Evolutionary conservation across 305 asterid species (phyloP).

Genomic region (Fraxinus velutina): DNA sequence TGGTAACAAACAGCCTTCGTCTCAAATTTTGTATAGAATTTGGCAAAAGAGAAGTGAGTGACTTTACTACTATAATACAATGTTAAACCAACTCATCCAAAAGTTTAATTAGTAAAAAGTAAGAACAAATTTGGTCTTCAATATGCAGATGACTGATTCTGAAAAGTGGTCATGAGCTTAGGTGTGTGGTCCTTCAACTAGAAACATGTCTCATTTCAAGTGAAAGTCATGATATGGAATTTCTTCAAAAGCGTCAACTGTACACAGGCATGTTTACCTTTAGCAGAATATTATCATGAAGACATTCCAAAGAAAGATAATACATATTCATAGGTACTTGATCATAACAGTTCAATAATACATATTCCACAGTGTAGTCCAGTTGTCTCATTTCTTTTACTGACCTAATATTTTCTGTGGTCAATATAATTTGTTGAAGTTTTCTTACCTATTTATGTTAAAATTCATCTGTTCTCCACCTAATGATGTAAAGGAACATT

Average conservation of each 20-base stretch:
- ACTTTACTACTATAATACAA: no score
- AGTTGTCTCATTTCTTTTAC: not conserved
- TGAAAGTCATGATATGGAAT: not conserved
- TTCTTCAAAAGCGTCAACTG: constrained; percentile 3
- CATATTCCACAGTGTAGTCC: constrained; percentile 5
- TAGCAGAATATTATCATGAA: not conserved
- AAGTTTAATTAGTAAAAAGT: not conserved
- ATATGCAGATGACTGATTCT: constrained; percentile 12
- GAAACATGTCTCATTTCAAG: constrained; percentile 11
- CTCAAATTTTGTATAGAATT: no score
- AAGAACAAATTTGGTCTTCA: not conserved
- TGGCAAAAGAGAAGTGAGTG: not conserved
- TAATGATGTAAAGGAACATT: no score
- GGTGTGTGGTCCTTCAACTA: constrained; percentile 20
- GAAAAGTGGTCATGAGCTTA: constrained; percentile 13
- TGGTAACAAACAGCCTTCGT: not conserved
- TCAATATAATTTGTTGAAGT: not conserved
- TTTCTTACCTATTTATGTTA: not conserved
- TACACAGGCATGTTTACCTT: not conserved
- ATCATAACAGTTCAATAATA: constrained; percentile 1
- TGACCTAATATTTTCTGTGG: not conserved
- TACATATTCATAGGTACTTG: not conserved
- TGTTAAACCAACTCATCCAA: not conserved
- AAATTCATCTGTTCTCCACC: not conserved
- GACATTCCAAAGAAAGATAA: not conserved